phyloP scores from a whole-genome alignment of 139 green algal species.

The Zygnema cylindricum region DNA sequence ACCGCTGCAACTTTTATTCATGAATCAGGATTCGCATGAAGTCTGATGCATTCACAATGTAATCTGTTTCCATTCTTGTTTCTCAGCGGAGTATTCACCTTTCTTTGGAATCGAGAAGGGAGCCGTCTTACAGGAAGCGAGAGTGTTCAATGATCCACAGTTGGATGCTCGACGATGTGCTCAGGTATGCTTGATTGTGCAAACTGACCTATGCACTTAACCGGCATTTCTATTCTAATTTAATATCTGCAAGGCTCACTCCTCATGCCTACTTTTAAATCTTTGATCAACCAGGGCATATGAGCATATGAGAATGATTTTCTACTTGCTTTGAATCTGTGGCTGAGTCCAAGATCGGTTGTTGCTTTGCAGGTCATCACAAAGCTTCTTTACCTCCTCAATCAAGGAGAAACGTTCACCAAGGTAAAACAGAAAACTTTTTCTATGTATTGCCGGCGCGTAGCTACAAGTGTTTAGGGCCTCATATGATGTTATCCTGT shows the following conservation, averaged over 20 bases:
- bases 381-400: conserved; percentile 97
- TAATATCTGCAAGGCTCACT: too few species aligned
- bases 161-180: conserved; percentile 90
- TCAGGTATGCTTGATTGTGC: too few species aligned
- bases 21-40: not conserved
- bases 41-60: too few species aligned
- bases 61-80: not conserved
- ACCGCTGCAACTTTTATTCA: not conserved
- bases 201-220: too few species aligned
- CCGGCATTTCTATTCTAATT: too few species aligned
- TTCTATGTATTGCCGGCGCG: not conserved
- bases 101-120: conserved; percentile 99
- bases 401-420: conserved; percentile 96
- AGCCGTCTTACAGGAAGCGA: conserved; percentile 94
- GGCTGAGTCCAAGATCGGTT: not conserved
- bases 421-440: conserved; percentile 77
- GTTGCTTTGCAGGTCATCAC: conserved; percentile 91
- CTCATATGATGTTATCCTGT: not conserved
- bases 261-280: too few species aligned
- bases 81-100: conserved; percentile 88
- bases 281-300: too few species aligned
- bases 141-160: conserved; percentile 93
- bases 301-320: too few species aligned
- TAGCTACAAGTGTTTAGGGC: not conserved
- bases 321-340: not conserved